Conservation (phyloP, 2,329 filamentous ascomycete genomes). For the Colletotrichum simmondsii region DNA sequence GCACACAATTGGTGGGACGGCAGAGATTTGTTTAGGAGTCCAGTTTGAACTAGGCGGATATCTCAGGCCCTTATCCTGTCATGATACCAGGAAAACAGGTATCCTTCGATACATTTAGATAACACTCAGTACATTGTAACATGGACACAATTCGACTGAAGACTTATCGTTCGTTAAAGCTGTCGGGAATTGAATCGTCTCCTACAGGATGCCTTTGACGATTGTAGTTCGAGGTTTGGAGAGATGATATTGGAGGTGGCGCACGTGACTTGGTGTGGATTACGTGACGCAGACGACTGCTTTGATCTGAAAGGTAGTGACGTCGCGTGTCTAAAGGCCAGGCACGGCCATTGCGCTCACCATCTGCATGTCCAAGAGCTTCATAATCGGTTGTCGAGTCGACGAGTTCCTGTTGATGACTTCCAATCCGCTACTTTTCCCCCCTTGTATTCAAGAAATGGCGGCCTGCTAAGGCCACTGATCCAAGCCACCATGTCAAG, state of each 20-base stretch:
- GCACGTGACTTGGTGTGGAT: slow-evolving; percentile 52
- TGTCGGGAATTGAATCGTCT: not conserved
- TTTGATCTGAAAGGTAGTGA: not conserved
- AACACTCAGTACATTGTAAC: slow-evolving; percentile 3
- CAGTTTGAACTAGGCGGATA: slow-evolving; percentile 10
- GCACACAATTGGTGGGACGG: slow-evolving; percentile 22
- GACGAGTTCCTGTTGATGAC: not conserved
- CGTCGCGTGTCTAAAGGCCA: not conserved
- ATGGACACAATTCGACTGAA: not conserved
- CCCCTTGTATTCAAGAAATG: not conserved
- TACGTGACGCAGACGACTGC: slow-evolving; percentile 41
- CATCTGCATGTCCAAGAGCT: not conserved
- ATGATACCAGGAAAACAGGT: slow-evolving; percentile 20
- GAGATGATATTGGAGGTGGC: not conserved
- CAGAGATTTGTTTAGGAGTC: slow-evolving; percentile 13
- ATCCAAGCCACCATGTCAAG: not conserved
- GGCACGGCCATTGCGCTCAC: not conserved
- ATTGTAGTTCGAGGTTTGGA: not conserved
- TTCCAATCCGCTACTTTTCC: not conserved
- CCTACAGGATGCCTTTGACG: too few relatives aligned
- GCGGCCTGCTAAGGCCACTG: not conserved
- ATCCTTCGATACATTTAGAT: slow-evolving; percentile 18
- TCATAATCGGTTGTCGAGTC: too few relatives aligned
- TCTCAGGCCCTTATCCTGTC: slow-evolving; percentile 15
- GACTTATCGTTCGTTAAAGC: not conserved